These are phyloP conservation scores for Clarireedia hainanense DNA, from an alignment of 2,329 filamentous ascomycete genomes.

Conservation along the genomic window DNA sequence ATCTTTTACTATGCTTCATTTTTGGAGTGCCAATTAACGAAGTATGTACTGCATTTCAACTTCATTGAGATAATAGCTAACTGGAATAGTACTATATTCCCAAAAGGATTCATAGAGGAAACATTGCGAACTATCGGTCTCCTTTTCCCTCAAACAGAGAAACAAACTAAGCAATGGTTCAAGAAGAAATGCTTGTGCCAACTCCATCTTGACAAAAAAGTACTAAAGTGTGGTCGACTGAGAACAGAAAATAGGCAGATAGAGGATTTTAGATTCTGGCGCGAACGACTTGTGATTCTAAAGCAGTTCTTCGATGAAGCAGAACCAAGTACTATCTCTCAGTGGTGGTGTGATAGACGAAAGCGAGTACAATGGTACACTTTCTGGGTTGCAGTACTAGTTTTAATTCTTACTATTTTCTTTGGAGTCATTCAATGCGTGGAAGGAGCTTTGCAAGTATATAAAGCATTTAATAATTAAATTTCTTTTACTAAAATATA, in stretches of 20 bases:
- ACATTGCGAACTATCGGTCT: background rate
- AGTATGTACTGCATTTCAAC: background rate
- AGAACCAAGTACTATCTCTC: background rate
- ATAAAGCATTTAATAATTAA: background rate
- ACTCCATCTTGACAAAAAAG: background rate
- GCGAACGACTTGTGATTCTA: conserved; percentile 26
- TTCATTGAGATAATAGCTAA: background rate
- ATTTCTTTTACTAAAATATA: too few relatives aligned
- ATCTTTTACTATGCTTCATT: conserved; percentile 35
- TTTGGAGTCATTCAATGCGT: conserved; percentile 33
- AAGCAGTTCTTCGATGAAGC: conserved; percentile 13
- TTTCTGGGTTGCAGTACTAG: background rate
- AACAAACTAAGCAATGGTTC: background rate
- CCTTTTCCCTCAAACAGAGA: background rate
- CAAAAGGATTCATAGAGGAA: background rate
- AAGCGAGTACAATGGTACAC: conserved; percentile 35
- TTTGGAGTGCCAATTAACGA: background rate
- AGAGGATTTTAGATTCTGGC: background rate
- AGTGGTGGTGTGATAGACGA: conserved; percentile 36
- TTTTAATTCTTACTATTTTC: background rate
- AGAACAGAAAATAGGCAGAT: conserved; percentile 13
- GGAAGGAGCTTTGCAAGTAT: background rate
- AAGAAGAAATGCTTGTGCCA: background rate
- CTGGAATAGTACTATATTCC: background rate
- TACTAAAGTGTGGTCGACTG: background rate